Base-by-base conservation (phyloP, 768 basidiomycete genomes). In the Pulveroboletus frians region DNA sequence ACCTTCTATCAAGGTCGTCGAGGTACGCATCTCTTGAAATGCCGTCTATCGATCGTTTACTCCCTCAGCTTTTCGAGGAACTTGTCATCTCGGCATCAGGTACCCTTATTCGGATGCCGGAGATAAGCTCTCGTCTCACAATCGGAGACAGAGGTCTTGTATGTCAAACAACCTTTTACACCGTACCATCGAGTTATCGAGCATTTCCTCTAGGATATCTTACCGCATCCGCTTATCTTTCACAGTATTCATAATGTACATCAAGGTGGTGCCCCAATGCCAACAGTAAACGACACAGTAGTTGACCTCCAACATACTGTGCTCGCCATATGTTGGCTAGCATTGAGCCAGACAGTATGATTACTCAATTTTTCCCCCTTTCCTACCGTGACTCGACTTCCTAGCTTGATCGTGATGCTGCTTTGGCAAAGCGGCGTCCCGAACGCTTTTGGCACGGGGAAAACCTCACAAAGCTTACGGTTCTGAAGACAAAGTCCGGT, bases 281-380 rank as follows among this genome's bases (percentile, higher is more conserved):
- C 74, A 13, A 72, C 72, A 34, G 61, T 60, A 13, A 67, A 70
- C 13, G 86, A 88, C 50, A 83, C 80, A 1, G 84, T 92, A 26
- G 71, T 92, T 31, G 76, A 78, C 20, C 77, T 92, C 23, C 80
- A 77, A 53, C 90, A 89, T 50, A 86, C 80, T 14, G 84, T 87
- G 35, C 78, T 92, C 52, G 88, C 86, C 13, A 71, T 95, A 39
- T 78, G 83, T 41, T 95, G 92, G 92, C 73, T 92, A 5, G 92
- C 90, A 17, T 71, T 95, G 46, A 92, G 91, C 53, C 92, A 95
- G 73, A 76, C 79, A 46, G 92, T 90, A 61, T 47, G 82, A 63
- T 27, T 13, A 13, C 18, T 43, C 18, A 4, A 1, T 39, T 0
- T 35, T 11, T 43, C 17, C 11, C 2, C 34, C 34, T 42, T 49